Evolutionary conservation across 2,329 filamentous ascomycete genomes (phyloP), one percentile per base, ranked within the genome.

Genomic region (Scytalidium lignicola): DNA sequence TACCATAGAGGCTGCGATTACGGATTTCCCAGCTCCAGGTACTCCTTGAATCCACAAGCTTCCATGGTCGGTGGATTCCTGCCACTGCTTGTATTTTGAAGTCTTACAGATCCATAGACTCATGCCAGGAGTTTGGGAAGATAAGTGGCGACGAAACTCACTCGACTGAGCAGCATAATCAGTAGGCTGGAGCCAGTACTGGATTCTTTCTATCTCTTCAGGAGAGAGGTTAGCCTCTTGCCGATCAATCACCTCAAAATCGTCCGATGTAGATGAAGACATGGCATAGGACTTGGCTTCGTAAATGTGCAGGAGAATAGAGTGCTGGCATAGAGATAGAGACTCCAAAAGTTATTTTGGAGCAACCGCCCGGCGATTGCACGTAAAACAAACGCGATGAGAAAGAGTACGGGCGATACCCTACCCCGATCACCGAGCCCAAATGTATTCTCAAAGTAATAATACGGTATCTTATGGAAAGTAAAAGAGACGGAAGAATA

Each of bases 1-100:
- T 21, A 63, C 50, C 2, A 62, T 26, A 28, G 49, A 46, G 5
- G 64, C 61, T 8, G 65, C 64, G 23, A 67, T 49, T 0, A 66
- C 68, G 3, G 67, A 76, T 46, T 76, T 77, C 1, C 72, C 70
- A 7, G 65, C 59, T 0, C 71, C 71, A 1, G 70, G 65, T 3
- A 73, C 71, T 1, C 72, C 74, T 42, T 66, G 67, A 19, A 76
- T 70, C 73, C 71, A 76, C 0, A 76, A 51, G 32, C 73, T 65
- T 4, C 70, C 70, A 32, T 62, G 48, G 26, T 70, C 59, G 1
- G 59, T 44, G 1, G 43, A 21, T 4, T 62, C 39, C 1, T 60
- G 23, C 55, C 55, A 58, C 46, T 56, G 43, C 39, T 52, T 18
- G 43, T 51, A 56, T 43, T 50, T 45, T 18, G 51, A 43, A 17